phyloP scores from a whole-genome alignment of 163 green algal species.

The Coccomyxa subellipsoidea region DNA sequence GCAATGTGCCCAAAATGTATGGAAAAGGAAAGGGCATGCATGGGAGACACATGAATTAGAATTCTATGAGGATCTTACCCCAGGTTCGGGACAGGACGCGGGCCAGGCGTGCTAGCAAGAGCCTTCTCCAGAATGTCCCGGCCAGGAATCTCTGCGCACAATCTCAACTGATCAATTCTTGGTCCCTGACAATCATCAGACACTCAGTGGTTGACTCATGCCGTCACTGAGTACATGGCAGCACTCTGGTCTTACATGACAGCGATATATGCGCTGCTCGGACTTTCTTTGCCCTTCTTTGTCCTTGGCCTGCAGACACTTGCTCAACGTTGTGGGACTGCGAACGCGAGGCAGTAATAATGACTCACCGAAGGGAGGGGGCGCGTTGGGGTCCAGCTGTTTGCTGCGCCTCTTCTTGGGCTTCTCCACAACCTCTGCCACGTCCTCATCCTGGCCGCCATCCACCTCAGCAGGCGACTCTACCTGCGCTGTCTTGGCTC shows the following conservation, averaged over 20 bases:
- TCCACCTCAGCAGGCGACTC: neutral
- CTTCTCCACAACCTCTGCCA: neutral
- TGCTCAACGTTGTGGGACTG: neutral
- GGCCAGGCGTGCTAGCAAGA: conserved; percentile 21
- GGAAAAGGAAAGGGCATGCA: too few species aligned
- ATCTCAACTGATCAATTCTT: too few species aligned
- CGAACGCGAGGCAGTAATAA: neutral
- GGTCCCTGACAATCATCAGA: too few species aligned
- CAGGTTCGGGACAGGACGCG: conserved; percentile 56
- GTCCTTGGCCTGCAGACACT: too few species aligned
- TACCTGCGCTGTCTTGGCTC: neutral
- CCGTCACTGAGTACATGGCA: too few species aligned
- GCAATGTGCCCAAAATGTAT: too few species aligned
- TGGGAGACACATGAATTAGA: neutral
- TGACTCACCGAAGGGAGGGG: neutral
- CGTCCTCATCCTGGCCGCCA: neutral
- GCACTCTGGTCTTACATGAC: too few species aligned
- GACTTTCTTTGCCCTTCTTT: too few species aligned
- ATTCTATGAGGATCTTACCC: conserved; percentile 19
- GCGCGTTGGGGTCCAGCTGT: neutral
- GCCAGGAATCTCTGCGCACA: neutral
- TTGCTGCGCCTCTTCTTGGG: neutral
- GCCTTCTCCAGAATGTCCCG: conserved; percentile 4
- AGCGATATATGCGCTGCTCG: too few species aligned
- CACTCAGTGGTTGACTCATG: too few species aligned